Conservation (phyloP, 2,329 filamentous ascomycete genomes). For the Stagonosporopsis cucurbitacearum region DNA sequence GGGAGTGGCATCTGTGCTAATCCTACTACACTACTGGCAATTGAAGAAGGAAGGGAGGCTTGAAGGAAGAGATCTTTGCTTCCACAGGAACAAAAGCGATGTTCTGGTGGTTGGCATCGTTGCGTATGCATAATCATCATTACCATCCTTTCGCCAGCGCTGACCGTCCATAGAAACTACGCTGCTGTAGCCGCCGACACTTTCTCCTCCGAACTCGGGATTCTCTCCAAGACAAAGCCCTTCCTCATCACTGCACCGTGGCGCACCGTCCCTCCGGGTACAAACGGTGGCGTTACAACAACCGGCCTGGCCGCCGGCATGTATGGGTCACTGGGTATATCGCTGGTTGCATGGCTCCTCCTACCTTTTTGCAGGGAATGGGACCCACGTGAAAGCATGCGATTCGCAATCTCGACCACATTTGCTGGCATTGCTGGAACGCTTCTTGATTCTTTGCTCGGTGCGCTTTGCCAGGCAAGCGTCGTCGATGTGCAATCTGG, state of each 20-base stretch:
- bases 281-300: conserved; percentile 88
- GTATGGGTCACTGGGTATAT: conserved; percentile 72
- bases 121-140: conserved; percentile 42
- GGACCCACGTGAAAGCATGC: conserved; percentile 29
- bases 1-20: conserved; percentile 72
- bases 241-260: conserved; percentile 85
- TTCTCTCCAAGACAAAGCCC: conserved; percentile 76
- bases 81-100: conserved; percentile 43
- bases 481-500: conserved; percentile 84
- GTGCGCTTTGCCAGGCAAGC: conserved; percentile 82
- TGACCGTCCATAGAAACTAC: conserved; percentile 72
- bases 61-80: conserved; percentile 47
- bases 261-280: conserved; percentile 83
- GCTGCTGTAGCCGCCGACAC: conserved; percentile 92
- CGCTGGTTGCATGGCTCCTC: conserved; percentile 71
- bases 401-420: conserved; percentile 63
- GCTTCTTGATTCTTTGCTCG: conserved; percentile 84
- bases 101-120: conserved; percentile 57
- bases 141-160: not conserved
- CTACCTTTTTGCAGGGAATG: conserved; percentile 69
- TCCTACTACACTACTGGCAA: conserved; percentile 58
- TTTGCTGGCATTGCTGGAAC: conserved; percentile 80
- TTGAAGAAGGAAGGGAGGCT: conserved; percentile 48
- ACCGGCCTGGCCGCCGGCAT: conserved; percentile 76
- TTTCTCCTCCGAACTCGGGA: conserved; percentile 93